Base-by-base conservation (phyloP, 1,139 yeast species). In the Pichia inconspicua region DNA sequence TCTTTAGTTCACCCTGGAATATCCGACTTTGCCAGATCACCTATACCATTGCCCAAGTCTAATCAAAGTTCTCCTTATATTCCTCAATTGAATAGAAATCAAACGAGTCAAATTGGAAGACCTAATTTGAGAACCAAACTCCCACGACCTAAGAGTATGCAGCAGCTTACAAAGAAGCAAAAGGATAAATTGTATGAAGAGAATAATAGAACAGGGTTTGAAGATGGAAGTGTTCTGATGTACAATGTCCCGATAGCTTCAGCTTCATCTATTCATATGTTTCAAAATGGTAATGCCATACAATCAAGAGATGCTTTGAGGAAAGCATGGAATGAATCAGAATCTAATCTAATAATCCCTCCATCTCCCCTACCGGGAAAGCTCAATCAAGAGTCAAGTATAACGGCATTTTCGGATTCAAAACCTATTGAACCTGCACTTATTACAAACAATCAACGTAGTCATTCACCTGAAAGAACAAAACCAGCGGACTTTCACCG, bases 241-340 rank as follows among this genome's bases (percentile, higher is more conserved):
- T 74, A 72, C 68, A 73, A 74, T 52, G 74, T 74, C 9, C 79
- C 79, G 6, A 67, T 66, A 58, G 72, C 78, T 0, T 64, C 69
- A 12, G 55, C 62, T 9, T 64, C 72, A 1, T 67, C 73, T 0
- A 60, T 66, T 10, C 58, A 71, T 9, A 61, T 70, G 25, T 58
- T 69, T 38, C 57, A 56, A 17, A 49, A 58, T 49, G 47, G 55
- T 5, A 47, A 46, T 44, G 46, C 46, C 25, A 31, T 46, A 3
- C 50, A 54, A 42, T 54, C 64, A 4, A 52, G 54, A n/a, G 59
- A 53, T 22, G 57, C 54, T 34, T 48, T 62, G 40, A 57, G 56
- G 36, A 57, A 57, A 42, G 63, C 62, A 7, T 58, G 63, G 59
- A 51, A 50, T 11, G 55, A 56, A 30, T 49, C 54, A 2, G 58